These are phyloP conservation scores for Dalechampia spathulata DNA, from an alignment of 441 rosid species.

Conservation along the genomic window DNA sequence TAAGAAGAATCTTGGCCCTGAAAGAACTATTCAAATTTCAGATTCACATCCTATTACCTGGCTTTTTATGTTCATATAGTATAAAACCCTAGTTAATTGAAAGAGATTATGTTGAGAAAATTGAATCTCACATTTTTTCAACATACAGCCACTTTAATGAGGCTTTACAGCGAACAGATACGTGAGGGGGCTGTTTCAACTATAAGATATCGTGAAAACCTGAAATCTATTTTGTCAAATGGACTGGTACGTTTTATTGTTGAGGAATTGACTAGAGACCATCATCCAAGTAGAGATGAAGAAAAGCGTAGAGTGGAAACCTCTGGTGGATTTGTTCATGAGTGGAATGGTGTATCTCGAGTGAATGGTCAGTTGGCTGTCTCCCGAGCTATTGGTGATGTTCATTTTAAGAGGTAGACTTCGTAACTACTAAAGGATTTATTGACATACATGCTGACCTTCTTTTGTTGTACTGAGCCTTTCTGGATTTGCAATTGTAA, in stretches of 20 bases:
- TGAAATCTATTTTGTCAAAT: conserved; percentile 34
- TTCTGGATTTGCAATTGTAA: too few relatives aligned
- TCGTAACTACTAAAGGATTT: background rate
- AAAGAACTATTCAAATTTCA: conserved; percentile 11
- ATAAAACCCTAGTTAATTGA: background rate
- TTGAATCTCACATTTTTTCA: conserved; percentile 18
- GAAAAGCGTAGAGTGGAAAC: conserved; percentile 84
- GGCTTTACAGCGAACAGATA: conserved; percentile 63
- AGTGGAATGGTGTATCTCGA: conserved; percentile 74
- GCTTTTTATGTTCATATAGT: conserved; percentile 1
- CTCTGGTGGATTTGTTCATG: conserved; percentile 83
- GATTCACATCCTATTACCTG: background rate
- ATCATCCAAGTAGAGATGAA: conserved; percentile 89
- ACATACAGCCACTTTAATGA: conserved; percentile 65
- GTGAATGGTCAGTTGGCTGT: conserved; percentile 90
- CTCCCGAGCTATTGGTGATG: conserved; percentile 91
- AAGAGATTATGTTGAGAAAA: conserved; percentile 5
- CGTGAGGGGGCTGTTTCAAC: conserved; percentile 43
- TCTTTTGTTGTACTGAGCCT: conserved; percentile 7
- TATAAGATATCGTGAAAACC: conserved; percentile 31
- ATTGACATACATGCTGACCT: background rate
- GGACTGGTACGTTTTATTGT: conserved; percentile 49
- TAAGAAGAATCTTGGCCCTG: conserved; percentile 23
- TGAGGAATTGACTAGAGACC: conserved; percentile 78
- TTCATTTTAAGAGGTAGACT: conserved; percentile 56